Evolutionary conservation across 108 stramenopile species (phyloP).

Genomic region (Skeletonema marinoi): DNA sequence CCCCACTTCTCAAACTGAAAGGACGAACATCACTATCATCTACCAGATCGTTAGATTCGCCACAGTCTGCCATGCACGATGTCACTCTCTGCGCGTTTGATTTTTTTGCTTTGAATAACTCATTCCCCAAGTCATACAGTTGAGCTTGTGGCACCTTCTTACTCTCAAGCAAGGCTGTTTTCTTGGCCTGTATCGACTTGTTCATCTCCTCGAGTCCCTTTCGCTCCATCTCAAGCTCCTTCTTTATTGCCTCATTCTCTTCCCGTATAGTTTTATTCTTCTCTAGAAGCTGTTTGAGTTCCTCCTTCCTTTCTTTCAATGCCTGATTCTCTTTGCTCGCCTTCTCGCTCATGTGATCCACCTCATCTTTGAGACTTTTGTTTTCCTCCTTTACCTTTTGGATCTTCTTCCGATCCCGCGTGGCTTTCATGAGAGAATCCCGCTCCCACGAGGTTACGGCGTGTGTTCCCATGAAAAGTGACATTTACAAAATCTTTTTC

Average conservation of each 20-base stretch:
- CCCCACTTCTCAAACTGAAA: background rate
- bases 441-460: too few species aligned
- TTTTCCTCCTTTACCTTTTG: constrained; percentile 41
- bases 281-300: constrained; percentile 26
- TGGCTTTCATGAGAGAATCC: constrained; percentile 23
- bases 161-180: constrained; percentile 24
- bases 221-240: constrained; percentile 33
- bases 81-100: background rate
- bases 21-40: background rate
- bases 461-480: too few species aligned
- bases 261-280: constrained; percentile 10
- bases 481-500: too few species aligned
- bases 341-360: constrained; percentile 32
- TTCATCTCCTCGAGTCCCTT: constrained; percentile 13
- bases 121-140: constrained; percentile 23
- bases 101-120: background rate
- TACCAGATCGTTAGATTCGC: background rate
- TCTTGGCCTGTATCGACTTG: constrained; percentile 21
- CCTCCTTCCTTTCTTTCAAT: constrained; percentile 23
- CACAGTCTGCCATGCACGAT: background rate
- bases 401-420: constrained; percentile 21
- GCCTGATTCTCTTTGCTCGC: constrained; percentile 32
- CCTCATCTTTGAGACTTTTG: constrained; percentile 28
- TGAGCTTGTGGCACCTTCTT: constrained; percentile 15
- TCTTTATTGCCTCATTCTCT: constrained; percentile 11